These are phyloP conservation scores for Yamadazyma insecticola DNA, from an alignment of 805 yeast species.

Conservation along the genomic window DNA sequence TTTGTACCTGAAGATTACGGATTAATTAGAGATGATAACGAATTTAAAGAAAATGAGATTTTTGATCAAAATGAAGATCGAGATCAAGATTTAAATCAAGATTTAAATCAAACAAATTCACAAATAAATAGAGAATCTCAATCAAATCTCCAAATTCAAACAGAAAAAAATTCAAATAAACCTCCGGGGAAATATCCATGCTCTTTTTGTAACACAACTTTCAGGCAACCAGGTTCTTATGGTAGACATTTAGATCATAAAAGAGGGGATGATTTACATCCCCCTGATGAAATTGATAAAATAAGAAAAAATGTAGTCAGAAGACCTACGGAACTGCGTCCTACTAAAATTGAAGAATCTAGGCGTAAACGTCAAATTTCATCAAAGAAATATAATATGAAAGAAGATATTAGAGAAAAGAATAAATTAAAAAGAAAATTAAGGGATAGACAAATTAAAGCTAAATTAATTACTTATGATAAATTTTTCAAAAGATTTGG, in stretches of 20 bases:
- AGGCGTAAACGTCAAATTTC: slow-evolving; percentile 1
- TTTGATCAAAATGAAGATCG: no score
- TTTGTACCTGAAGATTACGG: no score
- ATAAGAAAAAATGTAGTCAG: slow-evolving; percentile 1
- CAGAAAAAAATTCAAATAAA: no score
- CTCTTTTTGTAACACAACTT: slow-evolving; percentile 4
- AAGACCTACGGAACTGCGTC: slow-evolving; percentile 1
- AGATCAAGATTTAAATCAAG: no score
- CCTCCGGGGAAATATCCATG: no score
- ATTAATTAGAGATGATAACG: no score
- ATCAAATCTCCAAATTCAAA: no score
- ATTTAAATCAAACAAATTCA: no score
- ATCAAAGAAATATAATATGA: slow-evolving; percentile 5
- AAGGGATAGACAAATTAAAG: slow-evolving; percentile 6
- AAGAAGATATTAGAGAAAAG: slow-evolving; percentile 4
- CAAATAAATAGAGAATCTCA: no score
- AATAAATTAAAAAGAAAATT: slow-evolving; percentile 4
- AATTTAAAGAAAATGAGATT: no score
- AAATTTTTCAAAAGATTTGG: slow-evolving; percentile 5
- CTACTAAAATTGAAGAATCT: neutral
- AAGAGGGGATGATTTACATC: slow-evolving; percentile 7
- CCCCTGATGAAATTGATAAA: slow-evolving; percentile 2
- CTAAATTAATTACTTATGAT: slow-evolving; percentile 2
- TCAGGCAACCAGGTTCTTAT: slow-evolving; percentile 7
- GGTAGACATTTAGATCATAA: slow-evolving; percentile 8